Evolutionary conservation across 257 asterid species (phyloP).

Genomic region (Cordia subcordata): DNA sequence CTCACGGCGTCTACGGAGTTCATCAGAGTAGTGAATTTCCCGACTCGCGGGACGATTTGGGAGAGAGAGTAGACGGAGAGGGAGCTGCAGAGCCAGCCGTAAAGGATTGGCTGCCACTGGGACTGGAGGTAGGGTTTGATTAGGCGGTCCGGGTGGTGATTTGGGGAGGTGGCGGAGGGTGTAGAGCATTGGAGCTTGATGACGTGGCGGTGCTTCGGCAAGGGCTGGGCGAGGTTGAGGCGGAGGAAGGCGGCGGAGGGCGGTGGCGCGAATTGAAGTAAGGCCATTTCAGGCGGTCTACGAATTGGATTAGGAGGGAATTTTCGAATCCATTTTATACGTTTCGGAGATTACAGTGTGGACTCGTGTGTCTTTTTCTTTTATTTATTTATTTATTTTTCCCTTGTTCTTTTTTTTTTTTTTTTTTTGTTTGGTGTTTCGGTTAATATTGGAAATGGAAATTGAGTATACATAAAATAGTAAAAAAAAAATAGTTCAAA

Average conservation of each 20-base stretch:
- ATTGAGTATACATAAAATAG: too few relatives aligned
- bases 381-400: too few relatives aligned
- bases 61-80: conserved; percentile 80
- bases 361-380: background rate
- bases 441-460: too few relatives aligned
- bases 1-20: conserved; percentile 21
- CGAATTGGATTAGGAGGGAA: background rate
- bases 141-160: conserved; percentile 23
- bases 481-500: too few relatives aligned
- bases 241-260: conserved; percentile 11
- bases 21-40: conserved; percentile 40
- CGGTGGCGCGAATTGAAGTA: conserved; percentile 26
- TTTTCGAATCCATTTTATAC: background rate
- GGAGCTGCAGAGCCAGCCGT: conserved; percentile 73
- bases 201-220: conserved; percentile 11
- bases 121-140: conserved; percentile 61
- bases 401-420: too few relatives aligned
- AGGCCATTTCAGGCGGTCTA: conserved; percentile 20
- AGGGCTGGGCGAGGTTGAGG: conserved; percentile 18
- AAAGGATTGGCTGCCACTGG: conserved; percentile 66
- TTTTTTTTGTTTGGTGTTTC: too few relatives aligned
- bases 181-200: conserved; percentile 17
- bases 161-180: conserved; percentile 16
- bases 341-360: too few relatives aligned
- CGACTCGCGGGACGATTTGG: conserved; percentile 62